Percentiles rank a stretch among this genome's conserved stretches.
Conservation (phyloP, 345 rosid genomes). For the Lenwebbia sp. region DNA sequence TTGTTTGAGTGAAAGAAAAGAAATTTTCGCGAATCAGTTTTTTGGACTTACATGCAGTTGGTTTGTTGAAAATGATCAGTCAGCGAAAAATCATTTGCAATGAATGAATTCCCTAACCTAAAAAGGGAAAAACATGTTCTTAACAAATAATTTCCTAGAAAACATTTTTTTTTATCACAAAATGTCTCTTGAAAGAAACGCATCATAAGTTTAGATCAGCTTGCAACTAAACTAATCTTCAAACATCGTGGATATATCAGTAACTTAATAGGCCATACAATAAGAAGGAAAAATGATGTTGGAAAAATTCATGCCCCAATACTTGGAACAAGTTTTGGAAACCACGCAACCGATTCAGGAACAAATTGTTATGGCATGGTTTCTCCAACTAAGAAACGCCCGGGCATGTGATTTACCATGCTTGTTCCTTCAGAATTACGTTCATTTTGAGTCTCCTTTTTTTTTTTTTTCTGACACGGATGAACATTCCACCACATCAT, state of each 20-base stretch:
- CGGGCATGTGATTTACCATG: no score
- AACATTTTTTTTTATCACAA: rapidly evolving
- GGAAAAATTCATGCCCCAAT: background rate
- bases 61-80: background rate
- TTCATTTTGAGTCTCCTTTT: no score
- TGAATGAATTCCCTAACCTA: background rate
- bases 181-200: background rate
- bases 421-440: no score
- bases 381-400: background rate
- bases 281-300: background rate
- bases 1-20: background rate
- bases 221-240: background rate
- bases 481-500: no score
- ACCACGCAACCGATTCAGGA: background rate
- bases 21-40: background rate
- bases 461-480: no score
- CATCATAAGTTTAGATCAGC: background rate
- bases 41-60: no score
- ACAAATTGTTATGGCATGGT: background rate
- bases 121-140: background rate
- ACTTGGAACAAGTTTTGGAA: background rate
- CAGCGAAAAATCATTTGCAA: no score
- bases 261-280: background rate
- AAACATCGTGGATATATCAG: background rate
- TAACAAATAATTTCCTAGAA: rapidly evolving